Conservation (phyloP, 2,329 filamentous ascomycete genomes). For the Curvularia verruculosa region DNA sequence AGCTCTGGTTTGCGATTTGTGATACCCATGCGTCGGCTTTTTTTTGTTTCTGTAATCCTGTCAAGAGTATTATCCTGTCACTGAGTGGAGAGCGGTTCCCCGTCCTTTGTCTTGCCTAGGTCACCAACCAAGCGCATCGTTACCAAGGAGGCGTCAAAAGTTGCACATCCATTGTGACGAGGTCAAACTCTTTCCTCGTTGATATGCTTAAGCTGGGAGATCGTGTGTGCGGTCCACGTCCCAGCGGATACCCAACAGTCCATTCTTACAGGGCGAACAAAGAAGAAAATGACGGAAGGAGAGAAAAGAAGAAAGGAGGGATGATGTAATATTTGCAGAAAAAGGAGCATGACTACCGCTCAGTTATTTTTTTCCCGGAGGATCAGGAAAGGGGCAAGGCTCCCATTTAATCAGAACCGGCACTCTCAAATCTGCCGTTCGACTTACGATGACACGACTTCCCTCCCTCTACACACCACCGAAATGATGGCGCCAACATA, state of each 20-base stretch:
- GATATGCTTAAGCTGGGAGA: neutral
- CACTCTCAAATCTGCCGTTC: neutral
- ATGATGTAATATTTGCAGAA: neutral
- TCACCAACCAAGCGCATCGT: neutral
- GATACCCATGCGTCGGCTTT: constrained; percentile 13
- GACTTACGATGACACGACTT: constrained; percentile 26
- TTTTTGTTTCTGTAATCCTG: constrained; percentile 6
- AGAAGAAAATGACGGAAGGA: neutral
- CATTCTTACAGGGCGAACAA: neutral
- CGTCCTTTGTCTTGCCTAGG: neutral
- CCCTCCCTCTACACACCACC: constrained; percentile 1
- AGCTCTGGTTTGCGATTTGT: constrained; percentile 8
- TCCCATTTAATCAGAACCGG: neutral
- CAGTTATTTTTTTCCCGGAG: neutral
- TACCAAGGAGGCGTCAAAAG: neutral
- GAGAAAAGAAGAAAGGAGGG: neutral
- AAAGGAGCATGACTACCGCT: neutral
- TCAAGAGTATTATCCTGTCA: constrained; percentile 3
- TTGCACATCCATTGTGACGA: neutral
- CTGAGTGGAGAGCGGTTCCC: neutral
- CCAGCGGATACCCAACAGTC: neutral
- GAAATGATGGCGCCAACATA: constrained; percentile 8
- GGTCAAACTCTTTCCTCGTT: neutral
- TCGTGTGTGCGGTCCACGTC: neutral
- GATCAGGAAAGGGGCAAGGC: neutral